These are phyloP conservation scores for Hirschfeldia incana DNA, from an alignment of 345 rosid species.

Conservation along the genomic window DNA sequence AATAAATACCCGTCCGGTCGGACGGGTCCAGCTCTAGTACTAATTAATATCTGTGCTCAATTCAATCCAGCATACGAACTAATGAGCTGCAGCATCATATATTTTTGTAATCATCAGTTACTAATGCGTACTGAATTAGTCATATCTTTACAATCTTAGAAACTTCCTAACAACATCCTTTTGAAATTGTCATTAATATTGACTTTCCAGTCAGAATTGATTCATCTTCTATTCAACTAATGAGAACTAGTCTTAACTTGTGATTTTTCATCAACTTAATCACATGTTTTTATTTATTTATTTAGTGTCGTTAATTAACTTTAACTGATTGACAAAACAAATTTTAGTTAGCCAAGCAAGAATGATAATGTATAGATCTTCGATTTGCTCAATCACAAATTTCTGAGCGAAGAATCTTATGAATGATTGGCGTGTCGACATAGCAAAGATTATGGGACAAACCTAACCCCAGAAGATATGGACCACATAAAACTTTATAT, in stretches of 20 bases:
- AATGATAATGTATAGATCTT: not conserved
- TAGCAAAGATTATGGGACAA: constrained; percentile 18
- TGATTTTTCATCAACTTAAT: not conserved
- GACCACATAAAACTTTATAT: constrained; percentile 20
- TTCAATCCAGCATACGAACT: not conserved
- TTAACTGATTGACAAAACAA: not conserved
- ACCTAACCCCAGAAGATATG: constrained; percentile 7
- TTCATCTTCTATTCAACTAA: not conserved
- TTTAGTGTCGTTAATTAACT: not conserved
- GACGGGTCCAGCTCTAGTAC: no score
- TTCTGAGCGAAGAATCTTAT: constrained; percentile 4
- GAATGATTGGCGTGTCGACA: constrained; percentile 35
- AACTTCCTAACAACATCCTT: not conserved
- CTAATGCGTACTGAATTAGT: constrained; percentile 3
- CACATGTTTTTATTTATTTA: not conserved
- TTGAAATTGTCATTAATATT: not conserved
- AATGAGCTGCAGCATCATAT: not conserved
- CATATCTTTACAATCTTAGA: not conserved
- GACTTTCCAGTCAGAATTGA: not conserved
- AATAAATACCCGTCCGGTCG: no score
- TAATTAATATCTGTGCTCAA: not conserved
- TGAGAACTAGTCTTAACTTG: not conserved
- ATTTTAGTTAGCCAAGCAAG: constrained; percentile 1
- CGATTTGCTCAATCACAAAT: constrained; percentile 12
- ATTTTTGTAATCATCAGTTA: not conserved